These are phyloP conservation scores for Hamiltosporidium magnivora DNA, from an alignment of 371 early-diverging fungal genomes.

Conservation along the genomic window DNA sequence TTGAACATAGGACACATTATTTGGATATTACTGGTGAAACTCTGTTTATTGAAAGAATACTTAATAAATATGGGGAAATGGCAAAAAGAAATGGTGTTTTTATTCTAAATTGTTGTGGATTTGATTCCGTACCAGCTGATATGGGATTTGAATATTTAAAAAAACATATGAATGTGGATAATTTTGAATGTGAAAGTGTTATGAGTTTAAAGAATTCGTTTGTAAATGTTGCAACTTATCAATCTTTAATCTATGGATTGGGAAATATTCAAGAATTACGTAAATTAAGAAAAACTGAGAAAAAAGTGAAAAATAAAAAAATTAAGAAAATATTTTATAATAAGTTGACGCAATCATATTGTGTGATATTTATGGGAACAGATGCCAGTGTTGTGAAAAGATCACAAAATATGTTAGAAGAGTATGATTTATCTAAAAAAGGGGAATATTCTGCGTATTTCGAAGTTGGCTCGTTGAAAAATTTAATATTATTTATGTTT, in stretches of 20 bases:
- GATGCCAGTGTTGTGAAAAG: slow-evolving; percentile 48
- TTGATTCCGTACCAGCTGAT: slow-evolving; percentile 73
- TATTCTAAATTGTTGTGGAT: slow-evolving; percentile 71
- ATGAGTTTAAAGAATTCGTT: background rate
- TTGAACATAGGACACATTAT: slow-evolving; percentile 68
- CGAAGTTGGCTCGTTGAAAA: slow-evolving; percentile 16
- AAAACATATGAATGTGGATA: background rate
- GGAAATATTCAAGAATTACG: background rate
- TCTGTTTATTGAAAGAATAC: slow-evolving; percentile 61
- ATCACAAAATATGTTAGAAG: slow-evolving; percentile 19
- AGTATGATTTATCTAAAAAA: background rate
- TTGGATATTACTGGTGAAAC: slow-evolving; percentile 77
- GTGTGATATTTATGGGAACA: slow-evolving; percentile 48
- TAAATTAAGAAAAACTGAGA: slow-evolving; percentile 8
- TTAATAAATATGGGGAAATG: slow-evolving; percentile 60
- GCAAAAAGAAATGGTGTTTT: slow-evolving; percentile 61
- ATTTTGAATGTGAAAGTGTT: background rate
- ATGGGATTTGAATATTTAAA: slow-evolving; percentile 56
- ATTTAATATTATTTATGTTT: slow-evolving; percentile 16
- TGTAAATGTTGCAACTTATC: slow-evolving; percentile 2
- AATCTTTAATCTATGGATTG: slow-evolving; percentile 1
- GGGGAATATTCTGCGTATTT: slow-evolving; percentile 28
- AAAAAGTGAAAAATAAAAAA: background rate
- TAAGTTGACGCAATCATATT: slow-evolving; percentile 21
- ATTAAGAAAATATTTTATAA: slow-evolving; percentile 17